These are phyloP conservation scores for Diatrype stigma DNA, from an alignment of 2,329 filamentous ascomycete species.

Conservation along the genomic window DNA sequence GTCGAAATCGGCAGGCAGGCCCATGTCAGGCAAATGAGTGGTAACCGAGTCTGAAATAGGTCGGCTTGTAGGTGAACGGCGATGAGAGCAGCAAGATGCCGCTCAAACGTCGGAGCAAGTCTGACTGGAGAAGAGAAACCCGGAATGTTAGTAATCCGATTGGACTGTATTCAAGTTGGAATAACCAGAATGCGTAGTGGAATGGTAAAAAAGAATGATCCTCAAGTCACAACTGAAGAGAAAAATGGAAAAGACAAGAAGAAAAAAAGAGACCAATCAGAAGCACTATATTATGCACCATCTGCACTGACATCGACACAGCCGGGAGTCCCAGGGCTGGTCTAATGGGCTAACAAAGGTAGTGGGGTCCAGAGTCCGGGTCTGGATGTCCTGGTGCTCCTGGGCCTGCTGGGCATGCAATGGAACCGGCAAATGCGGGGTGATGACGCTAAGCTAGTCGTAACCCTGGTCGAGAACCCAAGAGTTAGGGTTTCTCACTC, in stretches of 20 bases:
- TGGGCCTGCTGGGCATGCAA: background rate
- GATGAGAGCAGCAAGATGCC: slow-evolving; percentile 7
- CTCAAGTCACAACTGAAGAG: no score
- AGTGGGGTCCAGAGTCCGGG: background rate
- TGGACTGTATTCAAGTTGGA: no score
- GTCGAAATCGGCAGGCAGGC: slow-evolving; percentile 62
- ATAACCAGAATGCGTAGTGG: no score
- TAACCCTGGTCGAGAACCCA: background rate
- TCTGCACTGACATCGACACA: background rate
- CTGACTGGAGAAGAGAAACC: background rate
- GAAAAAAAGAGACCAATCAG: background rate
- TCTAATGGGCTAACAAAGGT: background rate
- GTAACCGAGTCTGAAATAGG: background rate
- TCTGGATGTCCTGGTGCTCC: background rate
- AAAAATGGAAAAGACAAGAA: no score
- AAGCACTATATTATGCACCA: background rate
- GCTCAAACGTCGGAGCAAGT: slow-evolving; percentile 5
- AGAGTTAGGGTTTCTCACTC: background rate
- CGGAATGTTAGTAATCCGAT: background rate
- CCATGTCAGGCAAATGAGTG: slow-evolving; percentile 62
- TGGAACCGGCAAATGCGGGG: background rate
- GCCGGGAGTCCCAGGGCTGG: no score
- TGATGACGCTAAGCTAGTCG: background rate
- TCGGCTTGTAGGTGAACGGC: slow-evolving; percentile 1
- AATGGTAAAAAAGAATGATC: no score